Percentiles rank a stretch among this genome's conserved stretches.
Evolutionary conservation across 805 yeast genomes (phyloP).

Genomic region (Cyberlindnera suaveolens): DNA sequence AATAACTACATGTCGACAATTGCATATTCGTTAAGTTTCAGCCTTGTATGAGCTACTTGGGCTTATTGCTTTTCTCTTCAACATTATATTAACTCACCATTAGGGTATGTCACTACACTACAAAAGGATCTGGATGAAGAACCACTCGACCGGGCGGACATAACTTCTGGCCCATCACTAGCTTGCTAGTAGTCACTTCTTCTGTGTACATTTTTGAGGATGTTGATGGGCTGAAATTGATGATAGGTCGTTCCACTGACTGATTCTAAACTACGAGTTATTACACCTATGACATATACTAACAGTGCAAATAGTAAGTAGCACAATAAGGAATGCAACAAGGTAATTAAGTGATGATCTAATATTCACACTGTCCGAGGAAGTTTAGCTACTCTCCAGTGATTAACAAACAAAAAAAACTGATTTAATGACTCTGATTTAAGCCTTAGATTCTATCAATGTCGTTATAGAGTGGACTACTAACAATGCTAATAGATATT

Average conservation of each 20-base stretch:
- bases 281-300: neutral
- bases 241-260: conserved; percentile 33
- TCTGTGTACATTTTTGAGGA: conserved; percentile 41
- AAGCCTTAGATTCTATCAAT: too few relatives aligned
- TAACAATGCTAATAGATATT: too few relatives aligned
- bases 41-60: conserved; percentile 18
- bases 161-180: conserved; percentile 29
- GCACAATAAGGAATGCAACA: neutral
- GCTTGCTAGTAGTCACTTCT: conserved; percentile 38
- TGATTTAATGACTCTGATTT: conserved; percentile 50
- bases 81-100: neutral
- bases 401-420: conserved; percentile 31
- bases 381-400: conserved; percentile 15
- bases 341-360: conserved; percentile 27
- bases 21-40: conserved; percentile 20
- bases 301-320: neutral
- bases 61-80: neutral
- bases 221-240: conserved; percentile 42
- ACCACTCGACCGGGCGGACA: conserved; percentile 47
- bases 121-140: conserved; percentile 14
- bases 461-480: too few relatives aligned
- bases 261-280: neutral
- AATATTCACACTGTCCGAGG: conserved; percentile 56
- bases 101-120: too few relatives aligned
- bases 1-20: conserved; percentile 18